A percentile compares a stretch with the other conserved stretches of the same genome.
These are phyloP conservation scores for Eleusine indica DNA, from an alignment of 176 grass and related monocot species.

Conservation along the genomic window DNA sequence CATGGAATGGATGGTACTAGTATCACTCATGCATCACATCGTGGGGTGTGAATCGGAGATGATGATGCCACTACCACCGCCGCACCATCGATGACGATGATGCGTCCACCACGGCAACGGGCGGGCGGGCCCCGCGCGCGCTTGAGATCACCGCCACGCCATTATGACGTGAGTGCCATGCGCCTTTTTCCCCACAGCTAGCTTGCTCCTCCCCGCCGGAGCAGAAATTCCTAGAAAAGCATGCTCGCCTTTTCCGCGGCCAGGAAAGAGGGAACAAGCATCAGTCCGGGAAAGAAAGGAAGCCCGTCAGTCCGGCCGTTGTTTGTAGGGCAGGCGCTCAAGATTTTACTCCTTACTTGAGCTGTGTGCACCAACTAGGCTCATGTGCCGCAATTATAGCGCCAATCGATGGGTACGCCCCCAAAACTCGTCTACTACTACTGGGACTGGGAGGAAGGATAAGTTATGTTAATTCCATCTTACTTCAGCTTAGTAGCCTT, in stretches of 20 bases:
- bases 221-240: slow-evolving; percentile 59
- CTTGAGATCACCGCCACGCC: slow-evolving; percentile 55
- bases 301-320: no score
- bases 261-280: slow-evolving; percentile 25
- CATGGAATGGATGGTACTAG: no score
- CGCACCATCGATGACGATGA: not conserved
- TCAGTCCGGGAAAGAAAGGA: not conserved
- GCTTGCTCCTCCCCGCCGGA: slow-evolving; percentile 26
- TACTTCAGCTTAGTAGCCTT: not conserved
- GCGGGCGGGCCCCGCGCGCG: slow-evolving; percentile 2
- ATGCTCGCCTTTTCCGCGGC: slow-evolving; percentile 36
- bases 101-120: not conserved
- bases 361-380: slow-evolving; percentile 37
- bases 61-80: slow-evolving; percentile 38
- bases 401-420: not conserved
- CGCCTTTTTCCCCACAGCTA: not conserved
- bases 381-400: slow-evolving; percentile 29
- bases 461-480: not conserved
- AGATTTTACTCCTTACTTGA: slow-evolving; percentile 33
- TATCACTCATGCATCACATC: not conserved
- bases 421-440: no score
- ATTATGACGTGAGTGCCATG: slow-evolving; percentile 47
- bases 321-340: not conserved
- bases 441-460: not conserved
- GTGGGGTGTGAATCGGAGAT: not conserved